Evolutionary conservation across 179 eudicot species (phyloP), one percentile per base, ranked within the genome.

Genomic region (Actinidia arguta): DNA sequence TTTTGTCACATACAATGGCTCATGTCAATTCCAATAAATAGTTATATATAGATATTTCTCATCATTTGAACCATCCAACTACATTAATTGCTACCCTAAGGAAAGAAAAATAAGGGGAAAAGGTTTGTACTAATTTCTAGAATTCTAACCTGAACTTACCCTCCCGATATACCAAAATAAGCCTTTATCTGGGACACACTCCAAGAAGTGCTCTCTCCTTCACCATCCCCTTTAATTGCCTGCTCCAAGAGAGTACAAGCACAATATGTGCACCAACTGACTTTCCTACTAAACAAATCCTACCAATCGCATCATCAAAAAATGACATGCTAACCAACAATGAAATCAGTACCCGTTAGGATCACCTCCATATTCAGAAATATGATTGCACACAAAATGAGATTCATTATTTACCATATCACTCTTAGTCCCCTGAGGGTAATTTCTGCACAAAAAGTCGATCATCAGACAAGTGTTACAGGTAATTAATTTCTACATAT

Each of bases 251-350:
- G 97, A 81, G 93, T 87, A 85, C 99, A 96, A 79, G 98, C 93
- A 80, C 90, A 85, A 96, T 95, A 85, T 96, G 99, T 14, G 98
- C 99, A 73, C 99, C 99, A 88, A 98, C 99, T 56, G 99, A 96
- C 81, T 96, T 98, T 72, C 99, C 99, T 97, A 96, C 95, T 82
- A 96, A 84, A 86, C 92, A 95, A 71, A 96, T 83, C 87, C 98
- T 96, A 79, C 75, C 76, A 85, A 78, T 68, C 79, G 50, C 52
- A 76, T 44, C 51, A 67, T 1, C 14, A 70, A 31, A 70, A 24
- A 69, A 44, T 42, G 44, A 42, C 8, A 77, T 27, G 6, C 48
- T 80, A 4, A 76, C 56, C 46, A 44, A 39, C 24, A 18, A 64
- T 48, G 20, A 56, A 56, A 61, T 22, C 14, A 70, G 61, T 83